Base-by-base conservation (phyloP, 208 protist species). In the Vickermania ingenoplastis region DNA sequence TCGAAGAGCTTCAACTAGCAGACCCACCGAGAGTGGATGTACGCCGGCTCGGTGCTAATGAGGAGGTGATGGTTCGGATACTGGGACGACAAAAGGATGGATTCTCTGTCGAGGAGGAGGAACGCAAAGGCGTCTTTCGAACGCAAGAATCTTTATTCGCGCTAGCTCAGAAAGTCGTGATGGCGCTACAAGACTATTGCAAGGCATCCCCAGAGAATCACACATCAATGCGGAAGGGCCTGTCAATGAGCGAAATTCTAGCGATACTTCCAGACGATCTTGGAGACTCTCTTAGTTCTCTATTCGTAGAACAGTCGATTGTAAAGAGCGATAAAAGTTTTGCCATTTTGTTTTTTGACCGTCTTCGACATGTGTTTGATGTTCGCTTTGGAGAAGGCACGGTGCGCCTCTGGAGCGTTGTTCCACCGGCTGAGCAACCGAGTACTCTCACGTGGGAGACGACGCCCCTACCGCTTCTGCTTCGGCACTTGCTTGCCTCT, bases 351-450 rank as follows among this genome's bases (percentile, higher is more conserved):
- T 31, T 92, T 31, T 81, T 91, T 58, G 89, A 95, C 61, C 77
- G 89, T 23, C 64, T 93, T 31, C 80, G 86, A 13, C 83, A 93
- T 67, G 24, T 86, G 17, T 95, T 89, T 62, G 84, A 92, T 61
- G 89, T 95, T 29, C 70, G 81, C 25, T 61, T 89, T 26, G 51
- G 53, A 2, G 61, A 27, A 0, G 72, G 61, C 25, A 66, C 36
- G 24, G 74, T 87, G 31, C 72, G 82, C 1, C 81, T 77, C 54
- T 95, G 89, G 85, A 57, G 71, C 14, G 73, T 81, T 11, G 70
- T 92, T 30, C 54, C 71, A 1, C 52, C 57, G 11, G 58, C 67
- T 30, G 78, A 73, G 41, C 72, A 88, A 69, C 89, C 89, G 1
- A 89, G 75, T 4, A 90, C 77, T 58, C 61, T 95, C n/a, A 91